Evolutionary conservation across 371 early-diverging fungal genomes (phyloP), one percentile per base, ranked within the genome.

Genomic region (Mortierella sp.): DNA sequence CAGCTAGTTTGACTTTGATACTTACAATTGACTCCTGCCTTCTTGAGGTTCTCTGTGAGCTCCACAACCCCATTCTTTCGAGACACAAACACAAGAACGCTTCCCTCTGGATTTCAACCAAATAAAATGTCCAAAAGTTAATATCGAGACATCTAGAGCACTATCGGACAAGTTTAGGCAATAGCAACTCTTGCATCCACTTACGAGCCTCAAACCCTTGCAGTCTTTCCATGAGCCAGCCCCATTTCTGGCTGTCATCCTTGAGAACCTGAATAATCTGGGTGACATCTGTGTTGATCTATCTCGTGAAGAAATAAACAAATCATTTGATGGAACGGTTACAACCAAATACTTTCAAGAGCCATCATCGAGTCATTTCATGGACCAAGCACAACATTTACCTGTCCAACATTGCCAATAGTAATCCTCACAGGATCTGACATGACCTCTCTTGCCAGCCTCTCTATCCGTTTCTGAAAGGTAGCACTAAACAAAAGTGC

Each of bases 401-500:
- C 81, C 80, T 89, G 89, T 25, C 90, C 89, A 51, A 88, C 84
- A 25, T 86, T 84, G 62, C 91, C 90, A 43, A 91, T 88, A 50
- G 88, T 94, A 57, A 98, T 96, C 70, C 98, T 93, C 65, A 97
- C 90, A 64, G 94, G 95, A 68, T 98, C 96, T n/a, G 83, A 85
- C 84, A 96, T 91, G 53, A 94, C 97, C 75, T 93, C 95, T 23
- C 93, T 87, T 7, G 99, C 99, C 16, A 99, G 88, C 28, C 73
- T 76, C 75, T 97, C 94, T 21, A 99, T 98, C 74, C 94, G 93
- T 80, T 92, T 94, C 47, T 99, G 99, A 93, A 99, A 99, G 0
- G 99, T 99, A 0, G 99, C 99, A 82, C 97, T 96, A 92, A 99
- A 99, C 88, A 99, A 93, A 23, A 99, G 88, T 18, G 98, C 92